A percentile compares a stretch with the other conserved stretches of the same genome.
Evolutionary conservation across 192 early-diverging fungal genomes (phyloP).

Genomic region (Obelidium mucronatum): DNA sequence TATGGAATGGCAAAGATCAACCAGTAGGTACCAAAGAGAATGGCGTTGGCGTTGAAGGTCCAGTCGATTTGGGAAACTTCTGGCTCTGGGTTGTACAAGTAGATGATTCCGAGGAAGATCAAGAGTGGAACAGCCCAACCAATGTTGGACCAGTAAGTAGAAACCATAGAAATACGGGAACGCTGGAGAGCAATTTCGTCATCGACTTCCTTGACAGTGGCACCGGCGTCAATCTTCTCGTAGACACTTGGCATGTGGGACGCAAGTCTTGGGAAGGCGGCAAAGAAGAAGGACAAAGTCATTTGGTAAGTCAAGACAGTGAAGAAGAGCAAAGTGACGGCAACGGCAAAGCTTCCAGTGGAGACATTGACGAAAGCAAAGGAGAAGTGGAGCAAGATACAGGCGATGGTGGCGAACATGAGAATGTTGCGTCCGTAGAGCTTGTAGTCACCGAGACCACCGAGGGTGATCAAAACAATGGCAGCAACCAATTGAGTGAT

Average conservation of each 20-base stretch:
- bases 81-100: constrained; percentile 32
- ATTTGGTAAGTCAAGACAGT: constrained; percentile 10
- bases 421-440: constrained; percentile 20
- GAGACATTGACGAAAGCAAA: constrained; percentile 9
- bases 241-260: constrained; percentile 26
- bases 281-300: constrained; percentile 32
- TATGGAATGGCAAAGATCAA: constrained; percentile 47
- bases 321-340: constrained; percentile 7
- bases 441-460: constrained; percentile 24
- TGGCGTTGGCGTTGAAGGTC: constrained; percentile 22
- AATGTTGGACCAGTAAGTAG: constrained; percentile 54
- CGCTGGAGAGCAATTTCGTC: constrained; percentile 44
- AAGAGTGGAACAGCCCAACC: constrained; percentile 46
- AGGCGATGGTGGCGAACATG: constrained; percentile 5
- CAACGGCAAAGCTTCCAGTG: neutral
- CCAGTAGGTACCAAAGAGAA: constrained; percentile 47
- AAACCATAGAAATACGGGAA: constrained; percentile 53
- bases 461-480: constrained; percentile 20
- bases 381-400: constrained; percentile 11
- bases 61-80: constrained; percentile 15
- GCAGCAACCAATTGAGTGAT: constrained; percentile 16
- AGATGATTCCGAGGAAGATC: constrained; percentile 41
- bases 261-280: constrained; percentile 27
- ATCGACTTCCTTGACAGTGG: constrained; percentile 17
- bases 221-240: constrained; percentile 24